These are phyloP conservation scores for Panaeolus papilionaceus DNA, from an alignment of 768 basidiomycete genomes.

Conservation along the genomic window DNA sequence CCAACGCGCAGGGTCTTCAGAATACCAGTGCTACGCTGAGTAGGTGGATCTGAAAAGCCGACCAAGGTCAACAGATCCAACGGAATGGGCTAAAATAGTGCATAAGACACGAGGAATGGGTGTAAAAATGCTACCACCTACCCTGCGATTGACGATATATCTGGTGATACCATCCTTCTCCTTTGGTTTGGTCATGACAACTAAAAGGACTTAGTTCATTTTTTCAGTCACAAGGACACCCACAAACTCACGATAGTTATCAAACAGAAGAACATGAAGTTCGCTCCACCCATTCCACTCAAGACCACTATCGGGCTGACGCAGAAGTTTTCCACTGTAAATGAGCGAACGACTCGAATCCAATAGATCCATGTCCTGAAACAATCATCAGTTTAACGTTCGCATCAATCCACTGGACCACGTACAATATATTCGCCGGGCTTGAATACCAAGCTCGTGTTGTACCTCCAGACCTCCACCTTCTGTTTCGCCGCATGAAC, in stretches of 20 bases:
- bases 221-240: not conserved
- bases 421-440: conserved; percentile 71
- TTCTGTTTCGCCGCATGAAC: conserved; percentile 86
- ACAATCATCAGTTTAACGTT: conserved; percentile 3
- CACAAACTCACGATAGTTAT: conserved; percentile 81
- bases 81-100: conserved; percentile 77
- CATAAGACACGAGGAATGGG: conserved; percentile 4
- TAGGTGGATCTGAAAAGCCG: conserved; percentile 81
- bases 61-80: conserved; percentile 88
- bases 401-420: conserved; percentile 5
- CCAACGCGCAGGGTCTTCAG: conserved; percentile 65
- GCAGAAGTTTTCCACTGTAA: conserved; percentile 80
- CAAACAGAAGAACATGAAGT: conserved; percentile 89
- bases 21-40: conserved; percentile 75
- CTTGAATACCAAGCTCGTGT: conserved; percentile 81
- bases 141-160: conserved; percentile 83
- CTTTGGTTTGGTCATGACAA: conserved; percentile 88
- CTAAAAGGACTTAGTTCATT: conserved; percentile 45
- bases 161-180: conserved; percentile 77
- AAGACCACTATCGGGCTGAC: conserved; percentile 89
- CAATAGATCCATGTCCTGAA: conserved; percentile 86
- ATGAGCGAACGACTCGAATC: conserved; percentile 85
- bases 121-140: conserved; percentile 40
- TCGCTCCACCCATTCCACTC: conserved; percentile 93
- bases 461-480: conserved; percentile 89